Conservation (phyloP, 1,284 basidiomycete genomes). For the Porodaedalea pini region DNA sequence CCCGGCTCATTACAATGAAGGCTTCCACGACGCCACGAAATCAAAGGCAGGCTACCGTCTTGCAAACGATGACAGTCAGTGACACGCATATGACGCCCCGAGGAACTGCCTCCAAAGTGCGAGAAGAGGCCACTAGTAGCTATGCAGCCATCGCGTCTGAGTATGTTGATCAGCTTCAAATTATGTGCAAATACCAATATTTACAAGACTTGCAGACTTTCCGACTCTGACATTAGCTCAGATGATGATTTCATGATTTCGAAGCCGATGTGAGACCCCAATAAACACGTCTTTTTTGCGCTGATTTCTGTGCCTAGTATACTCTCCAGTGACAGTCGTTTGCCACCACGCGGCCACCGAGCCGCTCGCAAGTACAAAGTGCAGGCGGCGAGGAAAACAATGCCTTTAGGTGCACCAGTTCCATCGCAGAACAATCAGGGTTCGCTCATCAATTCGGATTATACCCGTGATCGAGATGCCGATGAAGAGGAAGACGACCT, state of each 20-base stretch:
- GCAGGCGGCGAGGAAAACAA: background rate
- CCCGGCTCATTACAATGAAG: background rate
- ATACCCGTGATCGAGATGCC: background rate
- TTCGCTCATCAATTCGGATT: background rate
- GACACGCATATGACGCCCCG: background rate
- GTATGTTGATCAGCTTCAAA: background rate
- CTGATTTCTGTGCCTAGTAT: background rate
- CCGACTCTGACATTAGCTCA: background rate
- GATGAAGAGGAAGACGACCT: background rate
- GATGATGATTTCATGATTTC: background rate
- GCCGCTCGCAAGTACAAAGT: background rate
- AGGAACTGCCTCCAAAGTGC: background rate
- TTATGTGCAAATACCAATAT: background rate
- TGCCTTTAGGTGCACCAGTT: too few species aligned
- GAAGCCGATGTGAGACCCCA: background rate
- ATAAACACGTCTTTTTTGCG: too few species aligned
- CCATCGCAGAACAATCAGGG: background rate
- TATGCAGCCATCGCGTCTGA: background rate
- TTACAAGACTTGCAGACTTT: background rate
- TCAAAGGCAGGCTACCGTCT: background rate
- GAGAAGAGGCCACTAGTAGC: background rate
- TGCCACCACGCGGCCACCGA: background rate
- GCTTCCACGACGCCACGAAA: background rate
- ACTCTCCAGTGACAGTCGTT: background rate
- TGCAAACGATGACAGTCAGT: background rate